Base-by-base conservation (phyloP, 2,329 filamentous ascomycete species). In the Aspergillus sp. region DNA sequence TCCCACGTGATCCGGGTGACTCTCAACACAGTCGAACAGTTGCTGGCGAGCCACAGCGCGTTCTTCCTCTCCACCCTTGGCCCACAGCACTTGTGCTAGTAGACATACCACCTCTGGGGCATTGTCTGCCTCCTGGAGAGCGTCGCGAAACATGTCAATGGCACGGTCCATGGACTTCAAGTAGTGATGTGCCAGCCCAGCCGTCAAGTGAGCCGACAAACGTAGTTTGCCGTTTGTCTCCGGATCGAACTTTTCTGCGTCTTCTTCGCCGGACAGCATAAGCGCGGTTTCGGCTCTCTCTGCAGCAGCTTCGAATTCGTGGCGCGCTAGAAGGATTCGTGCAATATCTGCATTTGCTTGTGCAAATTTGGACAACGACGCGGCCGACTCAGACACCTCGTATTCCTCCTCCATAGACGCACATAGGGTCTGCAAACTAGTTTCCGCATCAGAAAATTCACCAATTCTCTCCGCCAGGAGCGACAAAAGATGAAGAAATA, bases 31-130 rank as follows among this genome's bases (percentile, higher is more conserved):
- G 9, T 83, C 82, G 58, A 95, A 91, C 1, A 98, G 76, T 52
- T 87, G 80, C 44, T 86, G 82, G 3, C 88, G 79, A 10, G 91
- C 90, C 51, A 86, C 81, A 43, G 83, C 80, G 41, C 84, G 81
- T 46, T 90, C 86, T 1, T 82, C 76, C 5, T 84, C 80, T 0
- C 82, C 81, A 6, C 87, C 89, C 53, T 88, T 88, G 0, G 90
- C 90, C 91, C 93, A 98, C 0, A 97, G 76, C 0, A 97, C 86
- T 66, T 97, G 88, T 0, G 90, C 86, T 8, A 97, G 75, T 8
- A 96, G 75, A 59, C 90, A 96, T 0, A 89, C 83, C 1, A 91
- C 85, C 60, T 96, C 89, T 0, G 90, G 85, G 51, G 88, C 82
- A 34, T 79, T 79, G 29, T 79, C 72, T 1, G 86, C 88, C 62